Percentiles rank a stretch among this genome's conserved stretches.
These are phyloP conservation scores for Diaporthe batatas DNA, from an alignment of 2,329 filamentous ascomycete genomes.

Conservation along the genomic window DNA sequence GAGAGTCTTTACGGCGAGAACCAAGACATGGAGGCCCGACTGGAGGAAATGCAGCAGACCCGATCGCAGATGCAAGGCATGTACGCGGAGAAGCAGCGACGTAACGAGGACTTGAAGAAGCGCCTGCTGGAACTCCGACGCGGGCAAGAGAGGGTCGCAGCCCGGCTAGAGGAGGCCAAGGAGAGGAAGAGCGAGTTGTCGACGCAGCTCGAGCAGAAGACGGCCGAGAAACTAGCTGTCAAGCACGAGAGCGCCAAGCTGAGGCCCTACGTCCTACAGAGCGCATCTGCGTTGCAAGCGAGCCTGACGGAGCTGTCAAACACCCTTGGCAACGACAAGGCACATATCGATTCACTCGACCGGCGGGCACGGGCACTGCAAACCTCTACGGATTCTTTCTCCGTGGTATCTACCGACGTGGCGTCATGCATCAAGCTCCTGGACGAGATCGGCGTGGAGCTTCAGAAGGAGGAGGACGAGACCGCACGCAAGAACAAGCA, in stretches of 20 bases:
- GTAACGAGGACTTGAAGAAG: slow-evolving; percentile 89
- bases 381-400: slow-evolving; percentile 91
- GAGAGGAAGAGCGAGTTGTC: slow-evolving; percentile 84
- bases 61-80: slow-evolving; percentile 84
- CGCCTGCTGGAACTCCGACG: slow-evolving; percentile 83
- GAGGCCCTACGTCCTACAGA: slow-evolving; percentile 91
- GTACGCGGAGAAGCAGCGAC: slow-evolving; percentile 84
- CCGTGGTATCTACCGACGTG: slow-evolving; percentile 86
- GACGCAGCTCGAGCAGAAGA: slow-evolving; percentile 77
- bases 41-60: slow-evolving; percentile 85
- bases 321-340: slow-evolving; percentile 81
- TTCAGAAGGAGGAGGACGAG: slow-evolving; percentile 93
- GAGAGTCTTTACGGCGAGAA: slow-evolving; percentile 89
- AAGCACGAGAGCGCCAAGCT: slow-evolving; percentile 91
- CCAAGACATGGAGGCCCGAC: slow-evolving; percentile 83
- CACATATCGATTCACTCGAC: slow-evolving; percentile 89
- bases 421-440: slow-evolving; percentile 89
- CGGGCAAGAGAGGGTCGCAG: slow-evolving; percentile 85
- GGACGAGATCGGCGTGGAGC: slow-evolving; percentile 86
- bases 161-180: slow-evolving; percentile 86
- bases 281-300: slow-evolving; percentile 84
- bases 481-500: slow-evolving; percentile 83
- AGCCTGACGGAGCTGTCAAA: slow-evolving; percentile 85
- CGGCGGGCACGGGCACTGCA: slow-evolving; percentile 89
- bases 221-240: slow-evolving; percentile 75